phyloP scores from a whole-genome alignment of 2,329 filamentous ascomycete species.

The Fusarium newnesense region DNA sequence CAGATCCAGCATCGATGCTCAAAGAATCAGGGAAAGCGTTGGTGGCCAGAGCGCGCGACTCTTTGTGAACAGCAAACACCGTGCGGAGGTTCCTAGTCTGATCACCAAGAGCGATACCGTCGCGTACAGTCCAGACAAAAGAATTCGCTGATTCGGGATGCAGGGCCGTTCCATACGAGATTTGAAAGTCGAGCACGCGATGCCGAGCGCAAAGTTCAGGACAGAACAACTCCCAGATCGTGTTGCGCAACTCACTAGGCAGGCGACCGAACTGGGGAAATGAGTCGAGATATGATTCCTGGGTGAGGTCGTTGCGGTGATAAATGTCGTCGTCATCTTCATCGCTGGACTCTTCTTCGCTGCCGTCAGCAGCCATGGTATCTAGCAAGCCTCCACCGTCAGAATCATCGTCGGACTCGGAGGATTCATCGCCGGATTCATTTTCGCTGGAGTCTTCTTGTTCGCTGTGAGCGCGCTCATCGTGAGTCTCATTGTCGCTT shows the following conservation, averaged over 20 bases:
- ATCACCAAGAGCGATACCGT: slow-evolving; percentile 39
- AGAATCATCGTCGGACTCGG: slow-evolving; percentile 24
- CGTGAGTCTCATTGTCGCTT: not conserved
- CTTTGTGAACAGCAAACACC: slow-evolving; percentile 49
- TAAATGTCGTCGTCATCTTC: slow-evolving; percentile 8
- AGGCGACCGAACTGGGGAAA: slow-evolving; percentile 46
- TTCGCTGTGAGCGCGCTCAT: not conserved
- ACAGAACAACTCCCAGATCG: slow-evolving; percentile 48
- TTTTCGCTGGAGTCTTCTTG: not conserved
- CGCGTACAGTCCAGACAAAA: slow-evolving; percentile 30
- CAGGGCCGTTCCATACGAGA: slow-evolving; percentile 22
- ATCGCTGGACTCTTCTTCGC: slow-evolving; percentile 33
- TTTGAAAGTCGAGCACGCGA: slow-evolving; percentile 45
- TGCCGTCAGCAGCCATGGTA: slow-evolving; percentile 39
- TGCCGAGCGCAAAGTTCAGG: slow-evolving; percentile 43
- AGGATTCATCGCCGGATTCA: slow-evolving; percentile 15
- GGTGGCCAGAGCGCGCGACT: slow-evolving; percentile 50
- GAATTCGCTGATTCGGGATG: slow-evolving; percentile 4
- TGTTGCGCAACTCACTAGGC: slow-evolving; percentile 46
- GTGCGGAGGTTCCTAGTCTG: slow-evolving; percentile 45
- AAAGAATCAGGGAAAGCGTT: slow-evolving; percentile 48
- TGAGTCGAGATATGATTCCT: not conserved
- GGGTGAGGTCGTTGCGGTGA: not conserved
- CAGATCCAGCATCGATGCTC: slow-evolving; percentile 39
- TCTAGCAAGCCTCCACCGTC: slow-evolving; percentile 40